Evolutionary conservation across 2,329 filamentous ascomycete species (phyloP).

Genomic region (Lasiodiplodia sp.): DNA sequence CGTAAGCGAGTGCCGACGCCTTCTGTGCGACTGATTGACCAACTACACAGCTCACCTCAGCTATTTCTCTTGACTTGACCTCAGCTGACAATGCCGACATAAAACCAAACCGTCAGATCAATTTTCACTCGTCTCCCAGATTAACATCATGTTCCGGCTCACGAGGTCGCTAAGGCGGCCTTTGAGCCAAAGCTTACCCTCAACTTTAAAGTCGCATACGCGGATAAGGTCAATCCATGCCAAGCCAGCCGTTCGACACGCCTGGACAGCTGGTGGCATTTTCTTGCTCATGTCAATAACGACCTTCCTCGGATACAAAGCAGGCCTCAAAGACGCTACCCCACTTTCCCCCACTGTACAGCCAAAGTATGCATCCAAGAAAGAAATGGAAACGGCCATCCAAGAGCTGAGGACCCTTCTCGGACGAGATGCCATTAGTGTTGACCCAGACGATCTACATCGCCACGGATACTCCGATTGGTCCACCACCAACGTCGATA

Average conservation of each 20-base stretch:
- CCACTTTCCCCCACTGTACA: constrained; percentile 39
- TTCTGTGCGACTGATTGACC: no score
- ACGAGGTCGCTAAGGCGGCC: constrained; percentile 38
- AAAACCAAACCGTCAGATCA: no score
- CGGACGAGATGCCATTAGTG: constrained; percentile 68
- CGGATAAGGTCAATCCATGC: constrained; percentile 39
- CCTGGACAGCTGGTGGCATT: constrained; percentile 57
- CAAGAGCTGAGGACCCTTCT: constrained; percentile 59
- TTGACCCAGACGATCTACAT: constrained; percentile 70
- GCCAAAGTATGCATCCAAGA: constrained; percentile 57
- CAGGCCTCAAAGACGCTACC: constrained; percentile 50
- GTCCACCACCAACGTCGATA: constrained; percentile 71
- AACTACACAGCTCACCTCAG: neutral
- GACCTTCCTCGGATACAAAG: constrained; percentile 59
- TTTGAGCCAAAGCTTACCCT: neutral
- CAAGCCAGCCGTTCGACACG: constrained; percentile 36
- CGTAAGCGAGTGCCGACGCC: neutral
- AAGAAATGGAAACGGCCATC: constrained; percentile 63
- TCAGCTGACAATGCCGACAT: no score
- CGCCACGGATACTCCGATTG: constrained; percentile 74
- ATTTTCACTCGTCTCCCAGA: neutral
- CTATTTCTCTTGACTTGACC: neutral
- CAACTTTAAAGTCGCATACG: constrained; percentile 37
- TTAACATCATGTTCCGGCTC: constrained; percentile 44
- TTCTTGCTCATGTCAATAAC: constrained; percentile 58